phyloP scores from a whole-genome alignment of 1,284 basidiomycete genomes.

The Irpex lacteus region DNA sequence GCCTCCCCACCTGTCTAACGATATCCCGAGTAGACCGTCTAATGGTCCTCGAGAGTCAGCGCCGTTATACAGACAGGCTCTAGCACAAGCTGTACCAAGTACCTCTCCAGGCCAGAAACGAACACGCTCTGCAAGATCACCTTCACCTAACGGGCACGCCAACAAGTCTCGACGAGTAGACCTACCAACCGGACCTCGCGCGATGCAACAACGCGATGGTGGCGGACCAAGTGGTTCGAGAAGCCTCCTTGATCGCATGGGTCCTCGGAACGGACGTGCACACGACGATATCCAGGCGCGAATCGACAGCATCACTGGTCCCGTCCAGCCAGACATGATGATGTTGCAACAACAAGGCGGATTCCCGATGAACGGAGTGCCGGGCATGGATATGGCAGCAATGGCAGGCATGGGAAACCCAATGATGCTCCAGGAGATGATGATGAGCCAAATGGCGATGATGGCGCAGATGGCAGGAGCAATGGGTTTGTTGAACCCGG shows the following conservation, averaged over 20 bases:
- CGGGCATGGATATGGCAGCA: conserved; percentile 61
- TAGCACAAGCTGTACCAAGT: conserved; percentile 60
- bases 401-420: conserved; percentile 59
- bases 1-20: conserved; percentile 31
- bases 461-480: conserved; percentile 80
- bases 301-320: conserved; percentile 70
- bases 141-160: conserved; percentile 60
- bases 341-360: conserved; percentile 51
- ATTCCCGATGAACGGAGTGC: conserved; percentile 44
- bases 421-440: conserved; percentile 76
- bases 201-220: conserved; percentile 50
- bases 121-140: conserved; percentile 67
- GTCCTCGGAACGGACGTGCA: conserved; percentile 35
- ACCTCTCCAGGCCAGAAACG: conserved; percentile 62
- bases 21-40: conserved; percentile 35
- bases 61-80: conserved; percentile 63
- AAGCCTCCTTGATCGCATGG: conserved; percentile 74
- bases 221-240: conserved; percentile 37
- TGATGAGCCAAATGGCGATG: conserved; percentile 83
- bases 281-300: conserved; percentile 74
- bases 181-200: conserved; percentile 74
- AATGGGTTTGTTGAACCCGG: conserved; percentile 67
- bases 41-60: conserved; percentile 14
- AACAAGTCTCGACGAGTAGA: conserved; percentile 70
- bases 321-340: conserved; percentile 49